Base-by-base conservation (phyloP, 495 filamentous ascomycete genomes). In the Penicillium steckii region DNA sequence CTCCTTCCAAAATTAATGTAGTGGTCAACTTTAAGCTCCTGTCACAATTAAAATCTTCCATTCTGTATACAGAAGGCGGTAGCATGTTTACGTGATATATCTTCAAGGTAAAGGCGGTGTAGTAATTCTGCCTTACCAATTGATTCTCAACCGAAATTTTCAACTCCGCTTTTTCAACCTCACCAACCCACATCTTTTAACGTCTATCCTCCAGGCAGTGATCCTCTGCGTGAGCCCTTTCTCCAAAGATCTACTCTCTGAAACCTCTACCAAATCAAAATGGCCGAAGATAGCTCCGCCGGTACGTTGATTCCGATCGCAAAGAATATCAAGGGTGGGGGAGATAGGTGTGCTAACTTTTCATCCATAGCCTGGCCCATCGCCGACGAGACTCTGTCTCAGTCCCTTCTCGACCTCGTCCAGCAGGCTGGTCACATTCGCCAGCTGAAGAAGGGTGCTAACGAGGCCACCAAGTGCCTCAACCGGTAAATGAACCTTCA, bases 361-460 rank as follows among this genome's bases (percentile, higher is more conserved):
- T 37, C n/a, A 8, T 37, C 15, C 53, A 62, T 61, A 85, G 93
- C 93, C 60, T 96, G 91, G 88, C 93, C 93, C 57, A 74, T 95
- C 64, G 93, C 93, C 69, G 94, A 96, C 63, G 75, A 81, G 57
- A 77, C 78, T 48, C 80, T 96, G n/a, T 73, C 85, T 81, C 91
- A 82, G 83, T 87, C 65, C 27, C 82, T 95, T 49, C 79, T 96
- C 29, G 91, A 96, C 62, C 80, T 95, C 25, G 80, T 96, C 32
- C 93, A 97, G 75, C 89, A 95, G 69, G 88, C 87, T 25, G 76
- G 75, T 41, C 88, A 96, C 72, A 89, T 89, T 73, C 78, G 46
- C 27, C 52, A 55, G 46, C 68, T 93, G 27, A 96, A 95, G 83
- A 94, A 94, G 79, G 90, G 90, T 45, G 77, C 78, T 19, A 80